Evolutionary conservation across 257 asterid species (phyloP).

Genomic region (Cynanchum wilfordii): DNA sequence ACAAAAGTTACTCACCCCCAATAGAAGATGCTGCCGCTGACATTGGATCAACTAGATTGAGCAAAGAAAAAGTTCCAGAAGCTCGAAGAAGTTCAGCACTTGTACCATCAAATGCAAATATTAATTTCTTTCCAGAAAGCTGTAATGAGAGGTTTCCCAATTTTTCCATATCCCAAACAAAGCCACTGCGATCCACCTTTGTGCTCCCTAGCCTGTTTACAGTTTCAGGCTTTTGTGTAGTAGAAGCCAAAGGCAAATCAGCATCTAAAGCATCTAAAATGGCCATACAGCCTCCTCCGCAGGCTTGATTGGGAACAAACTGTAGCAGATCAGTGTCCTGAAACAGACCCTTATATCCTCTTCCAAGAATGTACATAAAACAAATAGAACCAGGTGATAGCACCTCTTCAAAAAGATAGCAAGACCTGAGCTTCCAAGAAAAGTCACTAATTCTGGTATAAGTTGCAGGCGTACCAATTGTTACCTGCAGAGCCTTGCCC

Average conservation of each 20-base stretch:
- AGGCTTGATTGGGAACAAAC: slow-evolving; percentile 96
- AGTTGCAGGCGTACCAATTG: slow-evolving; percentile 82
- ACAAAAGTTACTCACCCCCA: slow-evolving; percentile 59
- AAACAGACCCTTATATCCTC: slow-evolving; percentile 95
- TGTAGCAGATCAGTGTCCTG: slow-evolving; percentile 85
- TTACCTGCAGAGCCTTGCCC: slow-evolving; percentile 92
- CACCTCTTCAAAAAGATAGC: slow-evolving; percentile 97
- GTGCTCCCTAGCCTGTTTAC: slow-evolving; percentile 64
- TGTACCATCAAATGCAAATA: slow-evolving; percentile 98
- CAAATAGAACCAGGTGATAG: slow-evolving; percentile 96
- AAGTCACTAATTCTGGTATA: slow-evolving; percentile 74
- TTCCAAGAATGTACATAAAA: slow-evolving; percentile 92
- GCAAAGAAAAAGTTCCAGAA: slow-evolving; percentile 85
- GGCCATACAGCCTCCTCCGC: slow-evolving; percentile 99
- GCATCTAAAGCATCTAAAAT: slow-evolving; percentile 92
- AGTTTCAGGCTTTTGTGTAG: slow-evolving; percentile 68
- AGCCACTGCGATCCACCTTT: slow-evolving; percentile 81
- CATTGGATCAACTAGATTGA: slow-evolving; percentile 96
- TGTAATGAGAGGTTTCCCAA: slow-evolving; percentile 76
- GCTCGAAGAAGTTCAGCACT: slow-evolving; percentile 78
- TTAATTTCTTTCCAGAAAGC: slow-evolving; percentile 84
- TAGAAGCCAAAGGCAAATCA: slow-evolving; percentile 59
- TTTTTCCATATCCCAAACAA: slow-evolving; percentile 96
- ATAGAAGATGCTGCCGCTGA: slow-evolving; percentile 99
- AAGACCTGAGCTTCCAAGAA: slow-evolving; percentile 91